A percentile compares a stretch with the other conserved stretches of the same genome.
Evolutionary conservation across 371 early-diverging fungal species (phyloP).

Genomic region (Nematocida displodere): DNA sequence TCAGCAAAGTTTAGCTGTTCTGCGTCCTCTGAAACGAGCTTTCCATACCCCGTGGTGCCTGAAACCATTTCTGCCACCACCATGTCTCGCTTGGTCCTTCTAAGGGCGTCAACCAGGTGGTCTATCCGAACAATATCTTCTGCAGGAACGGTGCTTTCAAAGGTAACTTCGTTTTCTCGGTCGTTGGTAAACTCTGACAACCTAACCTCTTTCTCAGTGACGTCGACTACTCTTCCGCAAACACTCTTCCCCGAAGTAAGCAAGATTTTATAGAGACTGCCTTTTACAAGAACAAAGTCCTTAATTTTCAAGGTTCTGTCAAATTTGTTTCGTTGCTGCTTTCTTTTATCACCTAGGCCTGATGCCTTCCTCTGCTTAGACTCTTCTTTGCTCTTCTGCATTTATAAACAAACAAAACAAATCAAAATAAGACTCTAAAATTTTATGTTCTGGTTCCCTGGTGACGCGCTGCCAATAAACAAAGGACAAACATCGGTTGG

Average conservation of each 20-base stretch:
- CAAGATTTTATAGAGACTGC: conserved; percentile 8
- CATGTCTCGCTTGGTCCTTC: conserved; percentile 1
- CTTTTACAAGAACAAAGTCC: conserved; percentile 1
- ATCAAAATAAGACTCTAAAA: not conserved
- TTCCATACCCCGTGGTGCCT: conserved; percentile 34
- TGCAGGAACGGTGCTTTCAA: conserved; percentile 1
- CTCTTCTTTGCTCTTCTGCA: conserved; percentile 12
- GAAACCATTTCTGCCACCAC: conserved; percentile 33
- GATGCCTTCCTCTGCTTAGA: not conserved
- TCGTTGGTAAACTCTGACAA: conserved; percentile 20
- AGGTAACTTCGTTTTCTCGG: not conserved
- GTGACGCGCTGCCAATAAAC: not conserved
- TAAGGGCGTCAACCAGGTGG: not conserved
- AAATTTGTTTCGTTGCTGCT: not conserved
- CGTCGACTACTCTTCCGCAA: conserved; percentile 16
- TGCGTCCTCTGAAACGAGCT: conserved; percentile 3
- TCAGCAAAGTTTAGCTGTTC: not conserved
- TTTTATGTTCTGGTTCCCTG: conserved; percentile 29
- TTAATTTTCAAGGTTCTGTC: not conserved
- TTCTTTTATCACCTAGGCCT: conserved; percentile 10
- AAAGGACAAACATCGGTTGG: conserved; percentile 16
- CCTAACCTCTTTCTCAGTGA: conserved; percentile 11
- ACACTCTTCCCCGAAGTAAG: not conserved
- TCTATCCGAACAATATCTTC: conserved; percentile 9
- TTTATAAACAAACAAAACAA: conserved; percentile 10